Conservation (phyloP, 2,329 filamentous ascomycete species). For the Bipolaris bicolor region DNA sequence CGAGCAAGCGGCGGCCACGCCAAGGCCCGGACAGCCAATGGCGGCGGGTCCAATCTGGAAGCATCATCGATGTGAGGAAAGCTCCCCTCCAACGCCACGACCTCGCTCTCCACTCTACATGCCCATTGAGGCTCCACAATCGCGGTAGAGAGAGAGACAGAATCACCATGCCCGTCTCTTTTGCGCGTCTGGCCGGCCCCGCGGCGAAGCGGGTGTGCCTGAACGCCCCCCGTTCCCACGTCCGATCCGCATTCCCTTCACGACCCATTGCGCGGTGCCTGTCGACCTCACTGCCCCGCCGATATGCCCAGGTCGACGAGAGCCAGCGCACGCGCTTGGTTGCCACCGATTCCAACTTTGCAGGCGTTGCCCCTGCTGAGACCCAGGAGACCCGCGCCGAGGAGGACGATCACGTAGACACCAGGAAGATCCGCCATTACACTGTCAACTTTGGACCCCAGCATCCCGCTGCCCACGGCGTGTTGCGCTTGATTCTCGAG, state of each 20-base stretch:
- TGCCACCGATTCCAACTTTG: slow-evolving; percentile 70
- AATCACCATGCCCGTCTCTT: slow-evolving; percentile 69
- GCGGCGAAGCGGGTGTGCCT: slow-evolving; percentile 71
- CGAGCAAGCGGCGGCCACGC: slow-evolving; percentile 22
- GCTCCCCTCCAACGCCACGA: slow-evolving; percentile 44
- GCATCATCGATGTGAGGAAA: slow-evolving; percentile 37
- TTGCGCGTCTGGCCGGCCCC: slow-evolving; percentile 75
- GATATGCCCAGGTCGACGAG: slow-evolving; percentile 63
- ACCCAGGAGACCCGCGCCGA: slow-evolving; percentile 53
- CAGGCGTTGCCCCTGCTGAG: slow-evolving; percentile 53
- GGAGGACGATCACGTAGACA: slow-evolving; percentile 56
- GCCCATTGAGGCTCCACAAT: slow-evolving; percentile 44
- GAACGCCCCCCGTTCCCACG: slow-evolving; percentile 56
- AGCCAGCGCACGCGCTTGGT: slow-evolving; percentile 65
- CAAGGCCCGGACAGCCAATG: slow-evolving; percentile 41
- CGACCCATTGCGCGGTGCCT: slow-evolving; percentile 64
- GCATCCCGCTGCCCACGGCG: slow-evolving; percentile 97
- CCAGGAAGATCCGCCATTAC: slow-evolving; percentile 95
- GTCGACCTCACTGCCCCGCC: slow-evolving; percentile 68
- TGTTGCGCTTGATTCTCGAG: slow-evolving; percentile 96
- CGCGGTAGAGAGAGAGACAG: slow-evolving; percentile 36
- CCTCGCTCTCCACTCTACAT: slow-evolving; percentile 40
- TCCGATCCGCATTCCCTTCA: slow-evolving; percentile 46
- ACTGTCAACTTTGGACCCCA: slow-evolving; percentile 99
- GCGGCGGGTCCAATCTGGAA: slow-evolving; percentile 32